Base-by-base conservation (phyloP, 2,329 filamentous ascomycete species). In the Cyphellophora attinorum region DNA sequence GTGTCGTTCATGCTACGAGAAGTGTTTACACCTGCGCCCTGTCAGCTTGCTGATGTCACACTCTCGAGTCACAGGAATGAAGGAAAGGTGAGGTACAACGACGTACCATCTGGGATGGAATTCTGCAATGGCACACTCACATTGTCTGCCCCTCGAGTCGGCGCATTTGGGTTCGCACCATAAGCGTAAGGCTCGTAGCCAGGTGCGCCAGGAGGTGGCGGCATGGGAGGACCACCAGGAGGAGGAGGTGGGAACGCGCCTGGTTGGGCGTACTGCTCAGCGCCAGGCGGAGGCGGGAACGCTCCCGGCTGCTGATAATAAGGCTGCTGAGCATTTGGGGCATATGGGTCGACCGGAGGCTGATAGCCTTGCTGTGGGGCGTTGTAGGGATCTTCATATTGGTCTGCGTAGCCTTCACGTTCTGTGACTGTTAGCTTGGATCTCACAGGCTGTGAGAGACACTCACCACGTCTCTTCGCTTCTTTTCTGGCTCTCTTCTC, bases 401-500 rank as follows among this genome's bases (percentile, higher is more conserved):
- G 52, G 44, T 62, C 60, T 10, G 35, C 37, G 29, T 46, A 38
- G 35, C 42, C 37, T 23, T 46, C 41, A 21, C 35, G 39, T 19
- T 39, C 44, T 46, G 18, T 19, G 29, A 4, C 8, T 31, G 31
- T 46, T 23, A 43, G 35, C 27, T n/a, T n/a, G n/a, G n/a, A n/a
- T n/a, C n/a, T n/a, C n/a, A n/a, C n/a, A n/a, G n/a, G n/a, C n/a
- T n/a, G n/a, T 31, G 14, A 19, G 16, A 39, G 15, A 6, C 12
- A 19, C 11, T 49, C 41, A 44, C 41, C 29, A 47, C 44, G 45
- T 45, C 39, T 46, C 34, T 25, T 25, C 8, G 38, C 21, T 39
- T 33, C 62, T 46, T 63, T 65, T 39, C 70, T 68, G 19, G 62
- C 62, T 49, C 68, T 68, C 56, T 70, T 74, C 33, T 68, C 67